Conservation (phyloP, 768 basidiomycete genomes). For the Lactifluus piperatus region DNA sequence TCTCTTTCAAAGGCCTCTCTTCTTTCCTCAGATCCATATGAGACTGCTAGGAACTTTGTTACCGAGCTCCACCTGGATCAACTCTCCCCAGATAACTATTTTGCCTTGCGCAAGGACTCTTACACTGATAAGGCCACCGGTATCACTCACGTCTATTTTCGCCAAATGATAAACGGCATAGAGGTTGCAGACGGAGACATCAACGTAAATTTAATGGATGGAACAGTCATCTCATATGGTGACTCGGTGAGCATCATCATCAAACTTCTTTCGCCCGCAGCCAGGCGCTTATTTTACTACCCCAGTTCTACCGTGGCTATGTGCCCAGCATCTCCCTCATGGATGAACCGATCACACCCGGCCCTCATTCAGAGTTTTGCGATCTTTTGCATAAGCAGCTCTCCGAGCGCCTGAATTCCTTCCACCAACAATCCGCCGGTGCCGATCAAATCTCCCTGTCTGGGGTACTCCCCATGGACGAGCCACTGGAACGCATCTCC, state of each 20-base stretch:
- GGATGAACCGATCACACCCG: constrained; percentile 20
- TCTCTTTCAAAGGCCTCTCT: constrained; percentile 19
- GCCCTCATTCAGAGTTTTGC: constrained; percentile 49
- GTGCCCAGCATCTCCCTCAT: constrained; percentile 32
- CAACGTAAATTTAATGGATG: constrained; percentile 71
- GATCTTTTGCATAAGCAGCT: constrained; percentile 34
- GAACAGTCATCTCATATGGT: constrained; percentile 9
- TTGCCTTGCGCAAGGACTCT: constrained; percentile 67
- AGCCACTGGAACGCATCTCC: constrained; percentile 29
- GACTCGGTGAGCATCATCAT: constrained; percentile 10
- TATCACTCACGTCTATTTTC: constrained; percentile 83
- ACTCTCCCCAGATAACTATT: constrained; percentile 32
- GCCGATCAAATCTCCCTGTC: constrained; percentile 29
- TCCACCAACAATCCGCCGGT: constrained; percentile 23
- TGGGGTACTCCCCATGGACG: constrained; percentile 24
- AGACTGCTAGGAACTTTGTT: constrained; percentile 58
- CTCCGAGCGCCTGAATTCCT: constrained; percentile 24
- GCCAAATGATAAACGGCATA: constrained; percentile 76
- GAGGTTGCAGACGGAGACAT: constrained; percentile 88
- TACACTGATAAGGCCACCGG: constrained; percentile 82
- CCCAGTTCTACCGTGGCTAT: constrained; percentile 69
- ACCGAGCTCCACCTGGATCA: constrained; percentile 37
- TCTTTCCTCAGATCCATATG: constrained; percentile 37
- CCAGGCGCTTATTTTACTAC: neutral
- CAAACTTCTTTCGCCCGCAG: neutral